phyloP scores from a whole-genome alignment of 371 early-diverging fungal species.

The Mucor saturninus region DNA sequence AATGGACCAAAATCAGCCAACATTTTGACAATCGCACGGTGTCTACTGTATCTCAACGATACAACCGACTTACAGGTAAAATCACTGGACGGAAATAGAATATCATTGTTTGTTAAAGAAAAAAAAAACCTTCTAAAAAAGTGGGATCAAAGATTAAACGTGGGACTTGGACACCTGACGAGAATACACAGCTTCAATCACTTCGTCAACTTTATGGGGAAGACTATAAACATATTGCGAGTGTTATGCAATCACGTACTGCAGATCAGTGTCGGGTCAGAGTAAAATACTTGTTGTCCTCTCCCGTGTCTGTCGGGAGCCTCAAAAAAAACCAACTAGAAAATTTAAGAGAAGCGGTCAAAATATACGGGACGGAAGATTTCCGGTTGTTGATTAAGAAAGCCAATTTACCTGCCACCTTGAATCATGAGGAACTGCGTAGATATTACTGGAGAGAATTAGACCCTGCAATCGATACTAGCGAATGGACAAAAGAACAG shows the following conservation, averaged over 20 bases:
- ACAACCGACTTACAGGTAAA: neutral
- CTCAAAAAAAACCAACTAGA: neutral
- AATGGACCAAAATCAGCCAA: neutral
- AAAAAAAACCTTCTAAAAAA: neutral
- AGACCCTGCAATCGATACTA: constrained; percentile 4
- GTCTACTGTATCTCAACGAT: neutral
- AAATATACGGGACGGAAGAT: neutral
- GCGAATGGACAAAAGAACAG: constrained; percentile 3
- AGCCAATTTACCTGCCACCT: neutral
- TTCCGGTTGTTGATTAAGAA: neutral
- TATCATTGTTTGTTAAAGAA: neutral
- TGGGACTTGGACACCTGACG: neutral
- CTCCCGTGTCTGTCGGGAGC: neutral
- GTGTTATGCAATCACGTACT: neutral
- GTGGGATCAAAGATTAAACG: neutral
- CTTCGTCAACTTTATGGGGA: neutral
- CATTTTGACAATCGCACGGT: neutral
- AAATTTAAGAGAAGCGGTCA: neutral
- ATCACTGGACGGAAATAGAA: neutral
- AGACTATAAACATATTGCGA: neutral
- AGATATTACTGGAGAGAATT: constrained; percentile 10
- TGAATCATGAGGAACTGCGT: neutral
- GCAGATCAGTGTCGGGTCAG: neutral
- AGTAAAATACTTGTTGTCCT: neutral
- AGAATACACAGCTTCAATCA: neutral